Percentiles rank a stretch among this genome's conserved stretches.
phyloP scores from a whole-genome alignment of 139 green algal species.

The Ettlia oleoabundans region DNA sequence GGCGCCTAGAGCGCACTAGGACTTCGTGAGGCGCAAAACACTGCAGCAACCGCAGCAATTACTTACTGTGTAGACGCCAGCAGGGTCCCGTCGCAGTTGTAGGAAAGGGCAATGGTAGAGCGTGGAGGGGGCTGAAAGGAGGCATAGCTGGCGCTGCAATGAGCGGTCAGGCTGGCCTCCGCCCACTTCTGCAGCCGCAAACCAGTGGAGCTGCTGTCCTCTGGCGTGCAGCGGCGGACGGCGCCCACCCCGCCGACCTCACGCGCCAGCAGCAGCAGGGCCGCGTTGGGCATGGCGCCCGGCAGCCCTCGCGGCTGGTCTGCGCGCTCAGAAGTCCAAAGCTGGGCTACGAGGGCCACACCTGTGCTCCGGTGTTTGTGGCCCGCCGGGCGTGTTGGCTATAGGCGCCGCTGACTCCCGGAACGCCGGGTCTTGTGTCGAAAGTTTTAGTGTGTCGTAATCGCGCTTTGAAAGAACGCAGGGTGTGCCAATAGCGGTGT shows the following conservation, averaged over 20 bases:
- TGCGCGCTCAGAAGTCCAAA: too few species aligned
- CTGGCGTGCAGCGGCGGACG: not conserved
- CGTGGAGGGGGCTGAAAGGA: slow-evolving; percentile 81
- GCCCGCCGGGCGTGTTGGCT: too few species aligned
- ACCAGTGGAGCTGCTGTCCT: not conserved
- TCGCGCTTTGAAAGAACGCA: too few species aligned
- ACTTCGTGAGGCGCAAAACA: not conserved
- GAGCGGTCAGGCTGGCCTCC: slow-evolving; percentile 28
- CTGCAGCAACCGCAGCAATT: not conserved
- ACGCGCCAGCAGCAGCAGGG: slow-evolving; percentile 18
- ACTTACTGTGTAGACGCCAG: slow-evolving; percentile 91
- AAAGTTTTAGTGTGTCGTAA: too few species aligned
- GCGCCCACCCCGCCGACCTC: slow-evolving; percentile 22
- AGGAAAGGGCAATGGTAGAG: slow-evolving; percentile 89
- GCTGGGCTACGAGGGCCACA: too few species aligned
- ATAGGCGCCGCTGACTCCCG: too few species aligned
- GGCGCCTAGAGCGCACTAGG: not conserved
- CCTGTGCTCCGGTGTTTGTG: too few species aligned
- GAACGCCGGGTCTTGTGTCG: too few species aligned
- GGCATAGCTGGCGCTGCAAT: slow-evolving; percentile 40
- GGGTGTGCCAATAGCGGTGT: too few species aligned
- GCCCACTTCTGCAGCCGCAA: slow-evolving; percentile 26
- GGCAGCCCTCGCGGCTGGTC: too few species aligned
- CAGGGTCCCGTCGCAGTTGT: slow-evolving; percentile 77
- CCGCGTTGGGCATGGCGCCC: not conserved